Base-by-base conservation (phyloP, 768 basidiomycete species). In the Tylopilus vinaceipallidus region DNA sequence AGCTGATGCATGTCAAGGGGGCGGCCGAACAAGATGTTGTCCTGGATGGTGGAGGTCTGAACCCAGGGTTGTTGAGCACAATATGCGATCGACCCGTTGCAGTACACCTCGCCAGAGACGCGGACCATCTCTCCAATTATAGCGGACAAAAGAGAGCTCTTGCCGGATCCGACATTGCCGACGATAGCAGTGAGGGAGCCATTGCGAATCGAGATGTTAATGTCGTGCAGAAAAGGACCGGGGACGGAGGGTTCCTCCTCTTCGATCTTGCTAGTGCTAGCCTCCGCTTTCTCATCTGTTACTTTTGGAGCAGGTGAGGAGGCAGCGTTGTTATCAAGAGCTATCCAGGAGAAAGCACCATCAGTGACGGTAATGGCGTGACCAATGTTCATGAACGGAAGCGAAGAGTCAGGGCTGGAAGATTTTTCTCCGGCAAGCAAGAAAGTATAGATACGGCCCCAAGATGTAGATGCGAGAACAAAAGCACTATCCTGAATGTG, bases 41-140 rank as follows among this genome's bases (percentile, higher is more conserved):
- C 65, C 45, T 67, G 65, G 29, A 66, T 66, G 12, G 61, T 63
- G 43, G 58, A 43, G 9, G 61, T 61, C 50, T 66, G 66, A 46
- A 66, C 47, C 65, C 65, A 67, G 16, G 65, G 60, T 45, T 68
- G 64, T 53, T 67, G 65, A 19, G 66, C 66, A 40, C 64, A 68
- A 51, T 67, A 67, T 23, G 63, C 66, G 43, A 67, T 51, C 10
- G 65, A 61, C 10, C 65, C 65, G 10, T 58, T 46, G 22, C 53
- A 55, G 36, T 33, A 19, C 37, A 62, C 51, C 30, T 64, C 49
- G 40, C 64, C 65, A 34, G 60, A 64, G 26, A 62, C 47, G 38
- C 56, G 53, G 19, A 56, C 27, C 64, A 66, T 67, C 52, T 66
- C 64, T 24, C 64, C 64, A 20, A 66, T 55, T 14, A 66, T 59